Conservation (phyloP, 768 basidiomycete species). For the Macrolepiota fuliginosa region DNA sequence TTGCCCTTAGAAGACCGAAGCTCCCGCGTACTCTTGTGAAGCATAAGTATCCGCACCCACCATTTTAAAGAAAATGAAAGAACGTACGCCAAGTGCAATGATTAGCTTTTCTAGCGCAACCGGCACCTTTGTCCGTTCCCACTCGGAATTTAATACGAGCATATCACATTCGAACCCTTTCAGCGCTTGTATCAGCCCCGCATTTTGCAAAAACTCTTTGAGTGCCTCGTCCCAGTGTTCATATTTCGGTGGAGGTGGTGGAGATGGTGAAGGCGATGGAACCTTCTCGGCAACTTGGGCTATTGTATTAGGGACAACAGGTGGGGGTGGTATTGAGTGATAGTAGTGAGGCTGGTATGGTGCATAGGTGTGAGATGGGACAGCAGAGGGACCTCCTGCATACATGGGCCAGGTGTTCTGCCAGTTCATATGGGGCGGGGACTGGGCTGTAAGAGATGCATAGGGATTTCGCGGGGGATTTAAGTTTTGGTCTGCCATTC, state of each 20-base stretch:
- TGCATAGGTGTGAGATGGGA: not conserved
- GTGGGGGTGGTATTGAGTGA: not conserved
- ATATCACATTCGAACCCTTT: constrained; percentile 70
- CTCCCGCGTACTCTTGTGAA: constrained; percentile 15
- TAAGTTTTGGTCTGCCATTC: not conserved
- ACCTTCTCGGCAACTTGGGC: too few species aligned
- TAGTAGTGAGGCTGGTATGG: constrained; percentile 7
- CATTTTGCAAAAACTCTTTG: constrained; percentile 48
- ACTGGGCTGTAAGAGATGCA: not conserved
- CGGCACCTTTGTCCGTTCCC: constrained; percentile 59
- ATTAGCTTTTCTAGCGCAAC: constrained; percentile 51
- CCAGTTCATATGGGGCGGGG: not conserved
- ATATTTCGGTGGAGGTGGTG: constrained; percentile 32
- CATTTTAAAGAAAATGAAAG: not conserved
- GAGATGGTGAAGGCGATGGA: not conserved
- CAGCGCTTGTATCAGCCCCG: constrained; percentile 56
- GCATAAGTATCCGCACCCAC: constrained; percentile 19
- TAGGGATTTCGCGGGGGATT: constrained; percentile 3
- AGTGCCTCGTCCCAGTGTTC: constrained; percentile 63
- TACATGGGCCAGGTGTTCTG: constrained; percentile 9
- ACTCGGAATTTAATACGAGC: constrained; percentile 63
- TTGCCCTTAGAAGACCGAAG: constrained; percentile 16
- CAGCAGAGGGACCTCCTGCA: not conserved
- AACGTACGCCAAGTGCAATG: constrained; percentile 25
- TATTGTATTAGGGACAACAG: not conserved